Percentiles rank a stretch among this genome's conserved stretches.
These are phyloP conservation scores for Entelexis paramagnoliae DNA, from an alignment of 1,139 yeast genomes.

Conservation along the genomic window DNA sequence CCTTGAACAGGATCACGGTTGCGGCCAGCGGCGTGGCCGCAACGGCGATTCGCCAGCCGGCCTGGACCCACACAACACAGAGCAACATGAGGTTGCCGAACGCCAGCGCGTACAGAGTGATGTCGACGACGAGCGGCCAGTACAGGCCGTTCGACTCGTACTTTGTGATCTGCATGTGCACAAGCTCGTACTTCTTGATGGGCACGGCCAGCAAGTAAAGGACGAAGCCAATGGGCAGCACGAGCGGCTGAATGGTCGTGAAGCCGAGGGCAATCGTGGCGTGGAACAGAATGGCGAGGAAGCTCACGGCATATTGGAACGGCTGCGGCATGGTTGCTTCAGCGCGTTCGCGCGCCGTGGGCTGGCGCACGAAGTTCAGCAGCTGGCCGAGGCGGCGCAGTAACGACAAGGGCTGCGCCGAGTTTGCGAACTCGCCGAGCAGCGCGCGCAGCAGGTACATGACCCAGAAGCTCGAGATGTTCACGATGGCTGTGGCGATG, in stretches of 20 bases:
- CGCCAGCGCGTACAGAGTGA: constrained; percentile 31
- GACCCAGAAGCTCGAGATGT: constrained; percentile 37
- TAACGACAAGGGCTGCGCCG: constrained; percentile 31
- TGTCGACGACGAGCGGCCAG: constrained; percentile 35
- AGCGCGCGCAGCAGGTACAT: constrained; percentile 34
- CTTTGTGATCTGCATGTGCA: constrained; percentile 35
- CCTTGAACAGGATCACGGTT: constrained; percentile 30
- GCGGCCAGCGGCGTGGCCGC: constrained; percentile 31
- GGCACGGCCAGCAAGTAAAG: constrained; percentile 31
- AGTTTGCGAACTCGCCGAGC: constrained; percentile 30
- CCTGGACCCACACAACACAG: constrained; percentile 35
- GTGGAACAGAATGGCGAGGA: constrained; percentile 33
- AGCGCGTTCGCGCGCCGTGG: constrained; percentile 33
- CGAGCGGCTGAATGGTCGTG: constrained; percentile 35
- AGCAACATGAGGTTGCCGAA: constrained; percentile 34
- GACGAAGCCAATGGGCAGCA: constrained; percentile 31
- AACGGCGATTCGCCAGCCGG: constrained; percentile 31
- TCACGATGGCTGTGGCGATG: constrained; percentile 32
- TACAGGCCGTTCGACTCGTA: constrained; percentile 35
- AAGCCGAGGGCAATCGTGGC: constrained; percentile 35
- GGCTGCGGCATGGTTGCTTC: constrained; percentile 33
- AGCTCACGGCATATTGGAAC: constrained; percentile 32
- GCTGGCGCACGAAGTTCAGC: constrained; percentile 7
- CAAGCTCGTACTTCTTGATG: constrained; percentile 32
- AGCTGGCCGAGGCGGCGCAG: constrained; percentile 27